phyloP scores from a whole-genome alignment of 1,284 basidiomycete species.

The Heterobasidion parviporum region DNA sequence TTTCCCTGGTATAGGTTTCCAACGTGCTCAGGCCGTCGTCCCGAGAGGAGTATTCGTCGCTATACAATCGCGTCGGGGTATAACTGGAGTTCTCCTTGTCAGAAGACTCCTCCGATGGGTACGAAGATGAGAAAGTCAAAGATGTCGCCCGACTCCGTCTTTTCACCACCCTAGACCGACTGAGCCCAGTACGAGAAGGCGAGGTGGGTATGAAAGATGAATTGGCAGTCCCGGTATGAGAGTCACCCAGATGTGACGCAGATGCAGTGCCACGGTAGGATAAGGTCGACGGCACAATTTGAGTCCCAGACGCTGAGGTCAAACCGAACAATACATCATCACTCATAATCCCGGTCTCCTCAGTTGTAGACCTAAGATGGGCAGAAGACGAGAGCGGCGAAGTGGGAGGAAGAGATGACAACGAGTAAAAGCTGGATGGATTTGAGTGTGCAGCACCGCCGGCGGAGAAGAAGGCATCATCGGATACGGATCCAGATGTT shows the following conservation, averaged over 20 bases:
- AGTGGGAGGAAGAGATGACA: constrained; percentile 10
- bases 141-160: constrained; percentile 37
- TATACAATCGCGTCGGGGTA: constrained; percentile 15
- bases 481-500: constrained; percentile 34
- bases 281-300: constrained; percentile 41
- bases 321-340: constrained; percentile 30
- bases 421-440: constrained; percentile 25
- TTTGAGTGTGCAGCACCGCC: constrained; percentile 14
- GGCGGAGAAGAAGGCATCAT: constrained; percentile 55
- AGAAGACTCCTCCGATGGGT: constrained; percentile 30
- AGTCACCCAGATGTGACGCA: constrained; percentile 50
- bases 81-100: constrained; percentile 49
- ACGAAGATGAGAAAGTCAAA: constrained; percentile 27
- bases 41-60: constrained; percentile 12
- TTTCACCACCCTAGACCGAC: constrained; percentile 50
- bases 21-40: constrained; percentile 22
- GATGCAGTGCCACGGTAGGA: constrained; percentile 48
- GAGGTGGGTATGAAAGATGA: constrained; percentile 19
- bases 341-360: constrained; percentile 12
- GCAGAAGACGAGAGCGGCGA: constrained; percentile 7
- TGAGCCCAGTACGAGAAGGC: constrained; percentile 31
- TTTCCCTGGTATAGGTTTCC: constrained; percentile 11
- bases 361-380: constrained; percentile 8
- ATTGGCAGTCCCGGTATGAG: constrained; percentile 28
- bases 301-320: constrained; percentile 34